Conservation (phyloP, 352 stramenopile genomes). For the Globisporangium lucens region DNA sequence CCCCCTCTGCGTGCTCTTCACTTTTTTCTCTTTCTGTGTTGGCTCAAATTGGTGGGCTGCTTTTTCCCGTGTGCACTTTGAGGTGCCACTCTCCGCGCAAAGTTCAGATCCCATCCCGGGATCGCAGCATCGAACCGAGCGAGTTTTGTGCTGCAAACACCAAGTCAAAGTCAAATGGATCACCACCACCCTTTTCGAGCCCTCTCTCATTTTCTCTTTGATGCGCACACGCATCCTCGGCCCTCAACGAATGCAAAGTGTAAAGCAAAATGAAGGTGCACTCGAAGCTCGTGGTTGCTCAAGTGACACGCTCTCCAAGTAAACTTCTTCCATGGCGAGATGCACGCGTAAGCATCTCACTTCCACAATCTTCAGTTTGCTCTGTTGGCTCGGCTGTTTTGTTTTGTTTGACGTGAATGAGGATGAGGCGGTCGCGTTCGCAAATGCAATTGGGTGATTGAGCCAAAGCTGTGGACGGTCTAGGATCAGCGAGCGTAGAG, state of each 20-base stretch:
- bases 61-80: background rate
- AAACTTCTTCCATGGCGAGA: background rate
- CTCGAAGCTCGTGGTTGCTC: background rate
- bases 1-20: background rate
- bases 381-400: background rate
- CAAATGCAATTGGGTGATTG: background rate
- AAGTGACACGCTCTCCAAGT: background rate
- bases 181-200: background rate
- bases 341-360: background rate
- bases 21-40: background rate
- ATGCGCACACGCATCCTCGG: background rate
- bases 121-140: background rate
- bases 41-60: background rate
- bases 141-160: too few relatives aligned
- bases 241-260: background rate
- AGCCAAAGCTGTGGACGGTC: background rate
- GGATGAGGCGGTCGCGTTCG: background rate
- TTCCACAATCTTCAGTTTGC: background rate
- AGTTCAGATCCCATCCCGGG: background rate
- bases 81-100: background rate
- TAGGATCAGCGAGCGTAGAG: background rate
- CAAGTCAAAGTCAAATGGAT: background rate
- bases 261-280: background rate
- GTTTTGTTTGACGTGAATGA: background rate
- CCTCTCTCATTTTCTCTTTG: background rate